Percentiles rank a stretch among this genome's conserved stretches.
Evolutionary conservation across 23 red algal genomes (phyloP).

Genomic region (Gracilariopsis chorda): DNA sequence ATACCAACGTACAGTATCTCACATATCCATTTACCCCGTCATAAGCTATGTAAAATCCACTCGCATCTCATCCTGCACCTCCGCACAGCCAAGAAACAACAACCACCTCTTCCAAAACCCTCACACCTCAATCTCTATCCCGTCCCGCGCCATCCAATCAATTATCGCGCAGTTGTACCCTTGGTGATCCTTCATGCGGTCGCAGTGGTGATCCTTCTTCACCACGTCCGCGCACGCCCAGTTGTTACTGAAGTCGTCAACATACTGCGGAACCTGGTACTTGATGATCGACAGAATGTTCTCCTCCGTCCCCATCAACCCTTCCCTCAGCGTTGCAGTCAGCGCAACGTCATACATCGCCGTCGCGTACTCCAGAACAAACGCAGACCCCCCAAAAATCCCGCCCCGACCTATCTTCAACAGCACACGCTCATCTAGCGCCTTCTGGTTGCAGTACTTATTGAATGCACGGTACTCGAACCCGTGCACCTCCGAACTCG

Average conservation of each 20-base stretch:
- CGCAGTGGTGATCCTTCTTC: conserved; percentile 51
- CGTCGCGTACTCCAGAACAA: conserved; percentile 54
- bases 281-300: conserved; percentile 67
- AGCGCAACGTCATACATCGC: conserved; percentile 72
- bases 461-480: conserved; percentile 59
- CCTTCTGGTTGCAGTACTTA: conserved; percentile 34
- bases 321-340: conserved; percentile 56
- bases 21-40: too few relatives aligned
- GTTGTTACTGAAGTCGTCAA: conserved; percentile 74
- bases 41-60: too few relatives aligned
- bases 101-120: background rate
- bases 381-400: conserved; percentile 63
- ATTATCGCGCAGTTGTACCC: conserved; percentile 71
- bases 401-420: conserved; percentile 55
- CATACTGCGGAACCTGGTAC: conserved; percentile 64
- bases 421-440: background rate
- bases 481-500: conserved; percentile 58
- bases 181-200: conserved; percentile 7
- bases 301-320: conserved; percentile 72
- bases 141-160: conserved; percentile 49
- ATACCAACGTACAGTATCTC: too few relatives aligned
- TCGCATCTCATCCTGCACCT: too few relatives aligned
- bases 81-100: too few relatives aligned
- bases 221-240: conserved; percentile 60
- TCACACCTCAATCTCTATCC: background rate